Conservation (phyloP, 768 basidiomycete species). For the Kwoniella dejecticola region DNA sequence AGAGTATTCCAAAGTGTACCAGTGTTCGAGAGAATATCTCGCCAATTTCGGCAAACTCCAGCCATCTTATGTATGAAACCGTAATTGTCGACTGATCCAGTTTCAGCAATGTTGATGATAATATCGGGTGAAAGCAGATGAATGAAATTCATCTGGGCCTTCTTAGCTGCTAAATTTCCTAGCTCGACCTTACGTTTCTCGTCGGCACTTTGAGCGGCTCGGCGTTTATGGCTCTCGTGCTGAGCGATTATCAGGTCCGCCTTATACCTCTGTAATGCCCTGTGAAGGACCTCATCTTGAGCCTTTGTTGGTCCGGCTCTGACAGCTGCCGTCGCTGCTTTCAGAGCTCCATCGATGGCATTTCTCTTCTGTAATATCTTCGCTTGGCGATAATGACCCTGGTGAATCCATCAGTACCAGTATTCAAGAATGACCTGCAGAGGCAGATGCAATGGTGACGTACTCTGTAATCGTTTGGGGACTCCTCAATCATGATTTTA, state of each 20-base stretch:
- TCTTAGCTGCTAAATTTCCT: neutral
- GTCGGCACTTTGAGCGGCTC: neutral
- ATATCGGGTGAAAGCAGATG: conserved; percentile 18
- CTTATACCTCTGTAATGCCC: neutral
- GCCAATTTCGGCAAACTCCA: conserved; percentile 21
- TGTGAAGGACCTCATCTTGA: neutral
- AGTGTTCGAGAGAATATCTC: conserved; percentile 11
- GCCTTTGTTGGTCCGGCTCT: conserved; percentile 1
- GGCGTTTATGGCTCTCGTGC: conserved; percentile 1
- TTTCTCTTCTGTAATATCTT: neutral
- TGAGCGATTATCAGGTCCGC: conserved; percentile 3
- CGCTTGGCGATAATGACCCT: conserved; percentile 18
- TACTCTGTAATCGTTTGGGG: conserved; percentile 16
- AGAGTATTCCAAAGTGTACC: conserved; percentile 18
- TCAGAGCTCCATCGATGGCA: neutral
- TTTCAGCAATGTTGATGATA: conserved; percentile 22
- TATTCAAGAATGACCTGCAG: no score
- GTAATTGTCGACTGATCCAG: conserved; percentile 7
- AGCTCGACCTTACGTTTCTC: conserved; percentile 3
- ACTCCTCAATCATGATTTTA: conserved; percentile 14
- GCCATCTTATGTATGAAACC: conserved; percentile 15
- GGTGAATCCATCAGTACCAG: no score
- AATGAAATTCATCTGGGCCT: conserved; percentile 13
- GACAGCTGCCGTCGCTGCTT: neutral
- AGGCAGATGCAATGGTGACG: no score